Evolutionary conservation across 2,329 filamentous ascomycete genomes (phyloP).

Genomic region (Aureobasidium sp.): DNA sequence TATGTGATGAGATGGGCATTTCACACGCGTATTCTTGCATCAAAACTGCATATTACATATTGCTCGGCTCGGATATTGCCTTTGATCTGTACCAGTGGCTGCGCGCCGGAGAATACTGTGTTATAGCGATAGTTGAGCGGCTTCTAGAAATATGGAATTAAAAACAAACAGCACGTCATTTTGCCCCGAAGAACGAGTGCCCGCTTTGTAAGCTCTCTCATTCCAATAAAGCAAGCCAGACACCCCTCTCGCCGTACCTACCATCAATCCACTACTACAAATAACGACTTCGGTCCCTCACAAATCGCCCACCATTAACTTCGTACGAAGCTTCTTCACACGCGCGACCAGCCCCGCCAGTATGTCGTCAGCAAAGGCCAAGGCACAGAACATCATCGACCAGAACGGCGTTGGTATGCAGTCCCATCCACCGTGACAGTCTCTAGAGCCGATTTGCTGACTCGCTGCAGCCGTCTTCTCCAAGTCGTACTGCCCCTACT

Average conservation of each 20-base stretch:
- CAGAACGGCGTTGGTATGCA: constrained; percentile 74
- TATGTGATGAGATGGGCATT: not conserved
- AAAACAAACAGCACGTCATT: not conserved
- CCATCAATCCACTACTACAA: not conserved
- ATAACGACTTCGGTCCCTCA: not conserved
- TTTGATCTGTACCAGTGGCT: too few relatives aligned
- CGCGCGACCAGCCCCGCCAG: constrained; percentile 51
- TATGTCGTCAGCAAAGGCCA: constrained; percentile 78
- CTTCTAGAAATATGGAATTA: not conserved
- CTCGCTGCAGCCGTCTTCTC: constrained; percentile 71
- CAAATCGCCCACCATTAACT: constrained; percentile 49
- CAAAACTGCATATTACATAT: not conserved
- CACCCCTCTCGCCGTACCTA: not conserved
- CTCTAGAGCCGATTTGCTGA: not conserved
- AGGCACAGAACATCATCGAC: constrained; percentile 80
- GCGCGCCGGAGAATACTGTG: not conserved
- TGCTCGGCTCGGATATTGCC: not conserved
- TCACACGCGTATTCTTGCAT: not conserved
- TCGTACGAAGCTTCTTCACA: constrained; percentile 67
- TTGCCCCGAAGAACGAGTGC: not conserved
- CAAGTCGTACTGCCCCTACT: constrained; percentile 96
- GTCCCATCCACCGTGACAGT: not conserved
- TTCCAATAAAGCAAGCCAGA: constrained; percentile 6
- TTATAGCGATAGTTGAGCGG: not conserved
- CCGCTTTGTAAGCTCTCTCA: constrained; percentile 7